Evolutionary conservation across 2,329 filamentous ascomycete species (phyloP), one percentile per base, ranked within the genome.

Genomic region (Epichloe baconii): DNA sequence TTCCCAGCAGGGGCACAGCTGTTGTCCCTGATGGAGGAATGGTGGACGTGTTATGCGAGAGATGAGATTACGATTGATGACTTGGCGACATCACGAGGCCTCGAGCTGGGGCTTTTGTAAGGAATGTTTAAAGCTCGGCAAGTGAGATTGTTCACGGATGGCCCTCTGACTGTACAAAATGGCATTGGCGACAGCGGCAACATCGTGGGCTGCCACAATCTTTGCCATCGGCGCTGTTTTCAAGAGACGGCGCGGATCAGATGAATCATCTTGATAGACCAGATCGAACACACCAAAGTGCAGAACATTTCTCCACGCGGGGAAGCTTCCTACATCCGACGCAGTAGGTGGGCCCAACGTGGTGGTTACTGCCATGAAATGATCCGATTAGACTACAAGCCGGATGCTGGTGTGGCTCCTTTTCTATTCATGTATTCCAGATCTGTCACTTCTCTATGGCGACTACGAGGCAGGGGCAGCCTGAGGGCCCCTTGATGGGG

Each of bases 91-190:
- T 44, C 34, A 8, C 41, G 34, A 3, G 41, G 34, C 35, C 48
- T 49, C 8, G 48, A 49, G 19, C 34, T 49, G 4, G 48, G 48
- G n/a, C 48, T 49, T 31, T 19, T 49, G 31, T 49, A 11, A 49
- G 11, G 17, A 10, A 17, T 42, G 17, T 15, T 12, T 5, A 1
- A 11, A 31, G 26, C 26, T 31, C 26, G 26, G 26, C 26, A 31
- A 31, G 26, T 11, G 26, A 11, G 26, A 31, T 31, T 31, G 8
- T 31, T 31, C 26, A 31, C 26, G 10, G 3, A 4, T 11, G 26
- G 26, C 26, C 8, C 26, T 2, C 10, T 31, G 26, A 31, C 26
- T 31, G 8, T 4, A 31, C 26, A 11, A 31, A 0, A 31, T 31
- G 26, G 26, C 10, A 10, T 41, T 38, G n/a, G 36, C 17, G 40